Evolutionary conservation across 306 rosid genomes (phyloP), one percentile per base, ranked within the genome.

Genomic region (Sindora glabra): DNA sequence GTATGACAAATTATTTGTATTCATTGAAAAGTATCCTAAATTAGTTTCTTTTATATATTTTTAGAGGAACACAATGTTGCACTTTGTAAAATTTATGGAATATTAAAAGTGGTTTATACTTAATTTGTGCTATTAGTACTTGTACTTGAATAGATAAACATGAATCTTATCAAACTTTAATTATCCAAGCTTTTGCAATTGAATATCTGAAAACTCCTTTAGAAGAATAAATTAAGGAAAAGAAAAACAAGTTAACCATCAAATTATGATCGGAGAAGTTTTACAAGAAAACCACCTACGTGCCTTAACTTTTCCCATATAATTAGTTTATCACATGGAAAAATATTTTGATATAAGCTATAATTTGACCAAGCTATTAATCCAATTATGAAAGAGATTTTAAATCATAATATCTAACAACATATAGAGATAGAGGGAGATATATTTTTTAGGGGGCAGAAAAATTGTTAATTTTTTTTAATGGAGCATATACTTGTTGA

Each of bases 281-380:
- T 70, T 92, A 86, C 82, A 92, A 82, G 62, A 92, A 89, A 76
- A 89, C 89, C 8, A 89, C 97, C 18, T 75, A 76, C 73, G 56
- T 92, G 69, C 99, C 99, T 0, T 94, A 92, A 77, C 99, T 97
- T 11, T 89, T 92, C 59, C 99, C 99, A 12, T 97, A 92, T 22
- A 86, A 71, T 80, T 92, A 69, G 95, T 92, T 18, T 96, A 92
- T 1, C 94, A 95, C n/a, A 70, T 92, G 56, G 98, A 88, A 72
- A 92, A 82, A 71, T 92, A 84, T 77, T 80, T 92, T 8, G 95
- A 89, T 15, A 97, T 94, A 79, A 82, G 99, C 60, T 30, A 41
- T 56, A 53, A 56, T 61, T 41, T 36, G 64, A 50, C 62, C 27
- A 23, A 57, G 37, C 57, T 70, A 18, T 56, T 62, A 46, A 76